Base-by-base conservation (phyloP, 1,284 basidiomycete species). In the Ceratobasidium papillatum region DNA sequence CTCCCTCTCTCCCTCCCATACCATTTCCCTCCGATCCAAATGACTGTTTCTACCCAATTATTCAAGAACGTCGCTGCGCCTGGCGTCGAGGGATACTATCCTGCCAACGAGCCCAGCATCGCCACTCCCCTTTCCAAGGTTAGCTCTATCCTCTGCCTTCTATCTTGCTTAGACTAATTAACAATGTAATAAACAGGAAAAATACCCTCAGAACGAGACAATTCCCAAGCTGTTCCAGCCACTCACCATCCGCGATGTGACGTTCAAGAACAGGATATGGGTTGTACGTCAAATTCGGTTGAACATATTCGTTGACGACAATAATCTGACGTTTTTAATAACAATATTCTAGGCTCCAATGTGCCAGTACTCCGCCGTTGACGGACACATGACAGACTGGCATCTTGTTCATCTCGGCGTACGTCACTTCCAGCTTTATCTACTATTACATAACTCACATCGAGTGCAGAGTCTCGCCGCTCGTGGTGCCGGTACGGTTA, bases 381-480 rank as follows among this genome's bases (percentile, higher is more conserved):
- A 91, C 77, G 90, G 94, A 5, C 87, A 90, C 80, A 87, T 88
- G 27, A 91, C 92, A 0, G 90, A 93, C 78, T 93, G 90, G 89
- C 93, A 95, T 81, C 82, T 94, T 12, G 91, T 93, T 27, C 92
- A 94, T 80, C 85, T 90, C 47, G 89, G 88, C 19, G 87, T 87
- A 77, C 75, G 86, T 83, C 45, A 63, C 74, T n/a, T 77, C 74
- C 34, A 7, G 8, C 32, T 0, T n/a, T 17, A 49, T n/a, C 19
- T 49, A 49, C 12, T 49, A 5, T 41, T 41, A 5, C 14, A 41
- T 14, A 41, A 5, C 5, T 45, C 25, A 4, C 22, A 9, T 30
- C 25, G 7, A 74, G n/a, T 76, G 62, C 75, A 78, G 62, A 65
- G 82, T 58, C 82, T 84, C 79, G 82, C 83, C 7, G 79, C 82